A percentile compares a stretch with the other conserved stretches of the same genome.
Evolutionary conservation across 306 rosid genomes (phyloP).

Genomic region (Quercus glauca): DNA sequence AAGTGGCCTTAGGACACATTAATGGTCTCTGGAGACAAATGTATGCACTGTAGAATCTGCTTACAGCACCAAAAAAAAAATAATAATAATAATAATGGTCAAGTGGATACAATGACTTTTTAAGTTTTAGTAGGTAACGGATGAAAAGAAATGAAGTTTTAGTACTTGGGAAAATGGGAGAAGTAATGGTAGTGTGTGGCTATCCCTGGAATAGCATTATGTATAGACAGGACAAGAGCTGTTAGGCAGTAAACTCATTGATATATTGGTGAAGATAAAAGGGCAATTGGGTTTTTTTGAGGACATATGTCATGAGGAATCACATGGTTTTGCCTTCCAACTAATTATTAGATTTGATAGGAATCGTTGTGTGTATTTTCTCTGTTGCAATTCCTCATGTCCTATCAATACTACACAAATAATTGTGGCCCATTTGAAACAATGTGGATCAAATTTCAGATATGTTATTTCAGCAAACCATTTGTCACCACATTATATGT

Average conservation of each 20-base stretch:
- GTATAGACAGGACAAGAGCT: not conserved
- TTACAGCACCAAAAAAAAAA: too few relatives aligned
- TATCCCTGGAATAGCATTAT: not conserved
- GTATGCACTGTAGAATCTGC: too few relatives aligned
- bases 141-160: too few relatives aligned
- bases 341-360: not conserved
- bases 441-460: not conserved
- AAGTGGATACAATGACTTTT: too few relatives aligned
- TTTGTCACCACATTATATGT: not conserved
- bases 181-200: not conserved
- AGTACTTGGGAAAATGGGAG: too few relatives aligned
- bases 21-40: not conserved
- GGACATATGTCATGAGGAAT: conserved; percentile 9
- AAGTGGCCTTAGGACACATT: conserved; percentile 88
- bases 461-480: not conserved
- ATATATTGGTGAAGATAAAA: not conserved
- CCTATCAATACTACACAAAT: not conserved
- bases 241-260: not conserved
- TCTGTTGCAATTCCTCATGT: not conserved
- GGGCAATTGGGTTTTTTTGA: not conserved
- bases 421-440: not conserved
- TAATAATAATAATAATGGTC: too few relatives aligned
- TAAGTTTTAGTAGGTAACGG: too few relatives aligned
- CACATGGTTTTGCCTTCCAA: conserved; percentile 29
- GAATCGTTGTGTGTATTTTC: not conserved